Base-by-base conservation (phyloP, 1,284 basidiomycete species). In the Tilletia setariae region DNA sequence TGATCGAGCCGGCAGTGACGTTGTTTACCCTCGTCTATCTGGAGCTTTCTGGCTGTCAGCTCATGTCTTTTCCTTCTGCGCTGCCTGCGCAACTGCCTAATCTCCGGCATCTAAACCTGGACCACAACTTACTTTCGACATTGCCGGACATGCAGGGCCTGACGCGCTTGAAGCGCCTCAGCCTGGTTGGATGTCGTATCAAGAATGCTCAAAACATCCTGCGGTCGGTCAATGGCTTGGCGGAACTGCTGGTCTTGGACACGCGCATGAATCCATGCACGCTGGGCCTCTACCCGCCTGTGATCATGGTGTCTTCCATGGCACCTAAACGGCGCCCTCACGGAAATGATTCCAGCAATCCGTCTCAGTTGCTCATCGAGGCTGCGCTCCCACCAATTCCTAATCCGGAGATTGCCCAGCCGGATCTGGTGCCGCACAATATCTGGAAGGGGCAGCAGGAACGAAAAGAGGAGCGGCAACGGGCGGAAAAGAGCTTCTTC, bases 21-120 rank as follows among this genome's bases (percentile, higher is more conserved):
- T 21, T 91, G 84, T 93, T 93, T 84, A 91, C 93, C 79, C 86
- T 99, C 76, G 86, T 92, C 47, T 98, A 98, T 85, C 87, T 98
- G 76, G 95, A 99, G 84, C 86, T 93, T 46, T 93, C 94, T 13
- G 92, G 89, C 59, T 98, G 96, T 83, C 89, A 92, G 70, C 86
- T 98, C 1, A 44, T 21, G 43, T 43, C 25, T 59, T 87, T 97
- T 67, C 93, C 95, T 2, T 76, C 84, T 67, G 87, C 88, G 46
- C 85, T 98, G 70, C 86, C 87, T 44, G 79, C 81, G 47, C 84
- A 91, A 63, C 85, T 90, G 61, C 95, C 95, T 28, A 97, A 96
- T 83, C 85, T 98, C 75, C 90, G 94, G 68, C 90, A 91, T 70
- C 86, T 98, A 81, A 98, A 98, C 85, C 47, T 79, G 49, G 80